Base-by-base conservation (phyloP, 164 flowering plant species). In the Platanus orientalis region DNA sequence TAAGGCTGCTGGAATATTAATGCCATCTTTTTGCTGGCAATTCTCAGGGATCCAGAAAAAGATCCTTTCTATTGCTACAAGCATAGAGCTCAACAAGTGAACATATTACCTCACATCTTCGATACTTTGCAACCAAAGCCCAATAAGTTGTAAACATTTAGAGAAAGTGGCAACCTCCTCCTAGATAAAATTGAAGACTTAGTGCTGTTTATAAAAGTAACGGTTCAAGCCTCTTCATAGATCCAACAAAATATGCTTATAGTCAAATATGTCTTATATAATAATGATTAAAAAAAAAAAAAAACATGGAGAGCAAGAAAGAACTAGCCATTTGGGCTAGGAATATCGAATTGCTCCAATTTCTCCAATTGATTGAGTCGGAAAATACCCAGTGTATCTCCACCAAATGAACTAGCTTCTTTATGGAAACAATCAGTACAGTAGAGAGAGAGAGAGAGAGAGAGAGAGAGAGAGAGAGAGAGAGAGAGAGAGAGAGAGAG, bases 371-470 rank as follows among this genome's bases (percentile, higher is more conserved):
- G 98, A 78, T 91, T 96, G 63, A 91, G 93, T 30, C 97, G 78
- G 76, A 91, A 94, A 52, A 94, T 94, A 48, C 98, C 98, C 53
- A 91, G 68, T 49, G 98, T 91, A 69, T 94, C 97, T 23, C 97
- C 81, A 25, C 98, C 98, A 67, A 91, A 97, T 24, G 97, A 81
- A 69, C 99, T 97, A 57, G 99, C 99, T 78, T 94, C 99, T 75
- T 91, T 94, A 6, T 97, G 88, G 78, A 94, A 94, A 72, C 99
- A 94, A 30, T n/a, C n/a, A n/a, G n/a, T n/a, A n/a, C n/a, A n/a
- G n/a, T n/a, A n/a, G n/a, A n/a, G n/a, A n/a, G n/a, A n/a, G n/a
- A n/a, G n/a, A n/a, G n/a, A n/a, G n/a, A n/a, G n/a, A n/a, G n/a
- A n/a, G n/a, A n/a, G n/a, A n/a, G n/a, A n/a, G n/a, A n/a, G n/a